These are phyloP conservation scores for Glutinoglossum americanum DNA, from an alignment of 495 filamentous ascomycete genomes.

Conservation along the genomic window DNA sequence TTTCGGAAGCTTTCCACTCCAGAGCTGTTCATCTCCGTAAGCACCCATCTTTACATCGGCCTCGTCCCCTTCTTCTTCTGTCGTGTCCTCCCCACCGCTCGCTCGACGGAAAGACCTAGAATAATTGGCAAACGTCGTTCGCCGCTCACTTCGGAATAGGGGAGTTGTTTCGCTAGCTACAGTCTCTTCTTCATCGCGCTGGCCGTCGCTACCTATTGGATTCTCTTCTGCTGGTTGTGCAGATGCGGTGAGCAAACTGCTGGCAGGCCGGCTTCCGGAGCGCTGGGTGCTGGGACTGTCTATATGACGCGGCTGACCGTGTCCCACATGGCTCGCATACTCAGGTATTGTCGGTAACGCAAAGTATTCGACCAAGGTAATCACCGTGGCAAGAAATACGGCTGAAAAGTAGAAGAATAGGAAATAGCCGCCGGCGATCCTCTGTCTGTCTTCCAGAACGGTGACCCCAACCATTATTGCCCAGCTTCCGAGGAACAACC, in stretches of 20 bases:
- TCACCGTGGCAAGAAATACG: slow-evolving; percentile 48
- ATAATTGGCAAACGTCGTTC: slow-evolving; percentile 56
- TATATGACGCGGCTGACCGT: slow-evolving; percentile 8
- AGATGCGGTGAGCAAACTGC: slow-evolving; percentile 5
- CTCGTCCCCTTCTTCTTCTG: slow-evolving; percentile 13
- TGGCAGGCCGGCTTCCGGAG: slow-evolving; percentile 9
- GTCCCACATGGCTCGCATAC: slow-evolving; percentile 24
- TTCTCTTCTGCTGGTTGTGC: slow-evolving; percentile 16
- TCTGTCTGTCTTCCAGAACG: slow-evolving; percentile 45
- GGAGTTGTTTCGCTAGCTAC: slow-evolving; percentile 60
- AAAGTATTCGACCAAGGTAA: slow-evolving; percentile 60
- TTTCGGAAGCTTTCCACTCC: slow-evolving; percentile 55
- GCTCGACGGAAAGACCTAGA: slow-evolving; percentile 25
- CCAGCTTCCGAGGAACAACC: slow-evolving; percentile 63
- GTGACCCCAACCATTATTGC: slow-evolving; percentile 48
- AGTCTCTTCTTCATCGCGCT: slow-evolving; percentile 28
- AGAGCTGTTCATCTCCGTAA: slow-evolving; percentile 63
- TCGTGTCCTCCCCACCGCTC: slow-evolving; percentile 15
- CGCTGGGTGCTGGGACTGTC: slow-evolving; percentile 19
- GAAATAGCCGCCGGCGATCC: slow-evolving; percentile 60
- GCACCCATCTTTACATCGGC: background rate
- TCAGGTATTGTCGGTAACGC: slow-evolving; percentile 46
- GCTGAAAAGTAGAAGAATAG: slow-evolving; percentile 61
- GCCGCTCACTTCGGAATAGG: slow-evolving; percentile 37
- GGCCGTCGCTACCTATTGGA: slow-evolving; percentile 19